These are phyloP conservation scores for Volvariella volvacea DNA, from an alignment of 1,284 basidiomycete species.

Conservation along the genomic window DNA sequence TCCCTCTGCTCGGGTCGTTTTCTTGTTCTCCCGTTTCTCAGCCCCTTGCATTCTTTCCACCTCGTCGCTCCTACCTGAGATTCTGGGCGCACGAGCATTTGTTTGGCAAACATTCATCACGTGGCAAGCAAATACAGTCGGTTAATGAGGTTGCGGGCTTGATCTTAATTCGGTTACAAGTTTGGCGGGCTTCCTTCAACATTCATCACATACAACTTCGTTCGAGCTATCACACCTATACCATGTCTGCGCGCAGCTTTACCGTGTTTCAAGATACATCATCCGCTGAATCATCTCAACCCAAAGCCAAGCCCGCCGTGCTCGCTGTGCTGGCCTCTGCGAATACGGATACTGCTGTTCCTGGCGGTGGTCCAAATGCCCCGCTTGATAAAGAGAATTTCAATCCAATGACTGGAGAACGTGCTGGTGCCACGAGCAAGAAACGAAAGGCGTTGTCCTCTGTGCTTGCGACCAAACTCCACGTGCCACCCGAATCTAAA, in stretches of 20 bases:
- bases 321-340: slow-evolving; percentile 11
- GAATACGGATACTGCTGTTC: slow-evolving; percentile 16
- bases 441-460: slow-evolving; percentile 50
- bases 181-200: slow-evolving; percentile 2
- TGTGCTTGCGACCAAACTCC: slow-evolving; percentile 49
- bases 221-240: slow-evolving; percentile 15
- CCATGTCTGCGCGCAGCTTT: slow-evolving; percentile 52
- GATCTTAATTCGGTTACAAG: slow-evolving; percentile 2
- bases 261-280: slow-evolving; percentile 59
- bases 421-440: slow-evolving; percentile 41
- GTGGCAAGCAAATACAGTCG: slow-evolving; percentile 16
- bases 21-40: too few relatives aligned
- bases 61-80: too few relatives aligned
- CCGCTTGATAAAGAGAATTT: slow-evolving; percentile 68
- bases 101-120: slow-evolving; percentile 16
- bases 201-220: slow-evolving; percentile 15
- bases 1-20: too few relatives aligned
- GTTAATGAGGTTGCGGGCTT: not conserved
- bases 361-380: slow-evolving; percentile 21
- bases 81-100: too few relatives aligned
- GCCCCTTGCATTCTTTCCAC: too few relatives aligned
- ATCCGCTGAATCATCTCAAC: slow-evolving; percentile 18
- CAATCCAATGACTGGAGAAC: slow-evolving; percentile 64
- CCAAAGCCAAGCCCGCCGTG: slow-evolving; percentile 11
- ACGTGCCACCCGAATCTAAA: slow-evolving; percentile 31